A percentile compares a stretch with the other conserved stretches of the same genome.
Conservation (phyloP, 345 rosid species). For the Bruguiera parviflora region DNA sequence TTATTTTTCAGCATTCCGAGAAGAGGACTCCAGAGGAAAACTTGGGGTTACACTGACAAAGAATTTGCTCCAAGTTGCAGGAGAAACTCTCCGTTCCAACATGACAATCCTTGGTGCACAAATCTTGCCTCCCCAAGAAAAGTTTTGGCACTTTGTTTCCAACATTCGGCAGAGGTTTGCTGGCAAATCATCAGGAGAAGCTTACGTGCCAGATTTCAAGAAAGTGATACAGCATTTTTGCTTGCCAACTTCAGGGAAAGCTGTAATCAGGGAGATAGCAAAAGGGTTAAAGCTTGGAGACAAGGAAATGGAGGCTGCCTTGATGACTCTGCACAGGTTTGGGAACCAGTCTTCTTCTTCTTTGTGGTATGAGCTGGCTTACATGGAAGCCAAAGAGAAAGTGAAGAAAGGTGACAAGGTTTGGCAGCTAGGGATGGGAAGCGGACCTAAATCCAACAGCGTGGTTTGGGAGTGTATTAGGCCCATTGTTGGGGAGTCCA, state of each 20-base stretch:
- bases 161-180: conserved; percentile 22
- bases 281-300: conserved; percentile 42
- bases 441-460: conserved; percentile 42
- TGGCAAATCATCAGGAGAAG: conserved; percentile 22
- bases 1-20: conserved; percentile 35
- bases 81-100: conserved; percentile 37
- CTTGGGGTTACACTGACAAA: conserved; percentile 48
- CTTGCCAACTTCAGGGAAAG: conserved; percentile 47
- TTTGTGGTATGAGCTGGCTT: conserved; percentile 49
- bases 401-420: conserved; percentile 49
- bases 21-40: conserved; percentile 49
- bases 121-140: conserved; percentile 37
- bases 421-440: conserved; percentile 54
- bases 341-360: conserved; percentile 62
- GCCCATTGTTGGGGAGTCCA: conserved; percentile 35
- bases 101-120: conserved; percentile 32
- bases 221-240: conserved; percentile 46
- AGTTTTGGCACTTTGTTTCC: conserved; percentile 27
- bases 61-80: conserved; percentile 36
- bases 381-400: conserved; percentile 49
- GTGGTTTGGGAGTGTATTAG: conserved; percentile 41
- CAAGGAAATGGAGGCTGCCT: conserved; percentile 42
- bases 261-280: conserved; percentile 39
- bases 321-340: conserved; percentile 54
- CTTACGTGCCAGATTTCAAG: conserved; percentile 47